phyloP scores from a whole-genome alignment of 768 basidiomycete species.

The Boletus huronensis region DNA sequence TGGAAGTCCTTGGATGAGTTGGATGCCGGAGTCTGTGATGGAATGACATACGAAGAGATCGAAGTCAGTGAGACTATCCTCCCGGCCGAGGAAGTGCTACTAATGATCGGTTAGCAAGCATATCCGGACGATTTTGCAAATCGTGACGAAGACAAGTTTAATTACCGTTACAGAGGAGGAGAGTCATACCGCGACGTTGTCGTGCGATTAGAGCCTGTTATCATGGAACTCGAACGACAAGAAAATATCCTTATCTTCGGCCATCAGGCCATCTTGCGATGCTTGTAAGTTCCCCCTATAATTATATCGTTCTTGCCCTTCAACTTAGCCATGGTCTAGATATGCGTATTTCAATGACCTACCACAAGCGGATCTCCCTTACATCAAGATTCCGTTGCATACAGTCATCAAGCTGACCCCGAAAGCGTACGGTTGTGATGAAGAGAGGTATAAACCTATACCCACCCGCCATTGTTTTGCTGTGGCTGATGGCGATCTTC shows the following conservation, averaged over 20 bases:
- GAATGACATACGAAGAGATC: constrained; percentile 99
- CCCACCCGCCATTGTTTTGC: not conserved
- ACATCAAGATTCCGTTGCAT: constrained; percentile 95
- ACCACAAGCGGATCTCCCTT: constrained; percentile 90
- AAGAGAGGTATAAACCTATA: constrained; percentile 65
- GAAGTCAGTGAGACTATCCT: constrained; percentile 53
- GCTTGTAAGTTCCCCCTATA: constrained; percentile 47
- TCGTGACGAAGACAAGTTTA: constrained; percentile 98
- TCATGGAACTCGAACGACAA: constrained; percentile 98
- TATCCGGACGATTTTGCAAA: constrained; percentile 99
- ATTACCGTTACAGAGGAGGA: constrained; percentile 95
- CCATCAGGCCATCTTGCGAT: constrained; percentile 88
- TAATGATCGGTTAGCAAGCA: constrained; percentile 52
- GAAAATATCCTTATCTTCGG: constrained; percentile 96
- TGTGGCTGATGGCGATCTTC: not conserved
- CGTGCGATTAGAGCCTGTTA: constrained; percentile 91
- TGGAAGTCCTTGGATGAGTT: constrained; percentile 99
- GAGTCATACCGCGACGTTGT: constrained; percentile 99
- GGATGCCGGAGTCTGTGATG: constrained; percentile 98
- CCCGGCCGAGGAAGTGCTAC: not conserved
- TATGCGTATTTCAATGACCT: constrained; percentile 97
- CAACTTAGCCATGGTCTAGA: constrained; percentile 36
- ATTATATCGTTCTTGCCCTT: not conserved
- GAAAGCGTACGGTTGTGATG: constrained; percentile 97
- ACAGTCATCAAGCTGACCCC: constrained; percentile 98